A percentile compares a stretch with the other conserved stretches of the same genome.
Evolutionary conservation across 2,329 filamentous ascomycete species (phyloP).

Genomic region (Pyricularia pennisetigena): DNA sequence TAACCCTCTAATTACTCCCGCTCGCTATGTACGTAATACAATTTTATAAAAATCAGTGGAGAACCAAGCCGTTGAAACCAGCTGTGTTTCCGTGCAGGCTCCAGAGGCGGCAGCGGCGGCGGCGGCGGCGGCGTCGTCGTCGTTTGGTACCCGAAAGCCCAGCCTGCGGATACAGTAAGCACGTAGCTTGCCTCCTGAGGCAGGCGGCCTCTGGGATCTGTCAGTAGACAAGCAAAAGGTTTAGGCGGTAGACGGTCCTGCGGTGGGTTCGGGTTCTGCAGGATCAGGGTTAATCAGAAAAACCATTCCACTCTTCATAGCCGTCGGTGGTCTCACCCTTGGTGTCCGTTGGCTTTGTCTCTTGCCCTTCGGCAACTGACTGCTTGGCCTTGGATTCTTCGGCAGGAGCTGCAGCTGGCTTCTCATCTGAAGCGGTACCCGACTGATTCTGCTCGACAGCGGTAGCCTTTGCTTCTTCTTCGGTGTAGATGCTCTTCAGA

Average conservation of each 20-base stretch:
- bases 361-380: not conserved
- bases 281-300: not conserved
- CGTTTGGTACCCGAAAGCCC: not conserved
- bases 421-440: slow-evolving; percentile 4
- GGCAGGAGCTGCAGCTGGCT: not conserved
- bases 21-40: not conserved
- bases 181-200: not conserved
- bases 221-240: not conserved
- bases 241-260: not conserved
- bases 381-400: not conserved
- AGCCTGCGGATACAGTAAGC: not conserved
- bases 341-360: not conserved
- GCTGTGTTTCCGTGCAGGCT: not conserved
- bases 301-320: not conserved
- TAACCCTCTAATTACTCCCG: not conserved
- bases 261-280: not conserved
- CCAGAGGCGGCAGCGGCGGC: not conserved
- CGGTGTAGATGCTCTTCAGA: slow-evolving; percentile 6
- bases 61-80: not conserved
- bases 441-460: slow-evolving; percentile 8
- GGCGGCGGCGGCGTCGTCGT: too few relatives aligned
- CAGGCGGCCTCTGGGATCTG: not conserved
- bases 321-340: not conserved
- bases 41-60: not conserved
- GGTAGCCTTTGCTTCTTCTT: slow-evolving; percentile 10